These are phyloP conservation scores for Cucumis sativus DNA, from an alignment of 306 rosid genomes.

Conservation along the genomic window DNA sequence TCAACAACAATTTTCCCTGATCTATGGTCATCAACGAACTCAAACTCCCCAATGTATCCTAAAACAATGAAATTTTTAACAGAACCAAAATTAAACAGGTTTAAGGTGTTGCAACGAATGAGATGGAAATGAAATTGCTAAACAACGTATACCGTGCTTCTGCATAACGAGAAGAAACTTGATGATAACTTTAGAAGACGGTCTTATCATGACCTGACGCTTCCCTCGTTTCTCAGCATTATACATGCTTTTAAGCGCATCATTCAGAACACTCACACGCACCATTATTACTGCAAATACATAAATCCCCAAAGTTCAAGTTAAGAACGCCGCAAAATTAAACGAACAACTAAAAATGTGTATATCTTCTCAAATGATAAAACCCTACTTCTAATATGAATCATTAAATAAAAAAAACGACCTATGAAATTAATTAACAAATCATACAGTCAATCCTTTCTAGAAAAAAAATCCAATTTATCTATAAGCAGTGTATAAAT, in stretches of 20 bases:
- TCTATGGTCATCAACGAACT: constrained; percentile 53
- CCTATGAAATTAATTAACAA: neutral
- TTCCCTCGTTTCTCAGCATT: constrained; percentile 33
- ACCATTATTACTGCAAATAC: constrained; percentile 19
- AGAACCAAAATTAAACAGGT: neutral
- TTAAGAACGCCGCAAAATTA: neutral
- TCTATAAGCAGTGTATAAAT: neutral
- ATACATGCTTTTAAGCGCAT: constrained; percentile 33
- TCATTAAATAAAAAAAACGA: neutral
- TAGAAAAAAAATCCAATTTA: neutral
- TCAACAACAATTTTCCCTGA: constrained; percentile 58
- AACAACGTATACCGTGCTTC: constrained; percentile 35
- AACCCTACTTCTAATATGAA: neutral
- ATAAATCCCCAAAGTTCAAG: neutral
- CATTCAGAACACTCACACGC: constrained; percentile 29
- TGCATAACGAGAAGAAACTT: constrained; percentile 33
- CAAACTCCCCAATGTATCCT: constrained; percentile 62
- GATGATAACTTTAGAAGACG: constrained; percentile 29
- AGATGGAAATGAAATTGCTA: neutral
- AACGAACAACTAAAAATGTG: neutral
- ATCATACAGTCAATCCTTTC: neutral
- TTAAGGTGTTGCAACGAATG: neutral
- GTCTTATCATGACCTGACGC: constrained; percentile 35
- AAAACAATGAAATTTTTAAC: neutral
- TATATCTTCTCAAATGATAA: too few relatives aligned